Percentiles rank a stretch among this genome's conserved stretches.
phyloP scores from a whole-genome alignment of 1,284 basidiomycete species.

The Boletus semigastroideus region DNA sequence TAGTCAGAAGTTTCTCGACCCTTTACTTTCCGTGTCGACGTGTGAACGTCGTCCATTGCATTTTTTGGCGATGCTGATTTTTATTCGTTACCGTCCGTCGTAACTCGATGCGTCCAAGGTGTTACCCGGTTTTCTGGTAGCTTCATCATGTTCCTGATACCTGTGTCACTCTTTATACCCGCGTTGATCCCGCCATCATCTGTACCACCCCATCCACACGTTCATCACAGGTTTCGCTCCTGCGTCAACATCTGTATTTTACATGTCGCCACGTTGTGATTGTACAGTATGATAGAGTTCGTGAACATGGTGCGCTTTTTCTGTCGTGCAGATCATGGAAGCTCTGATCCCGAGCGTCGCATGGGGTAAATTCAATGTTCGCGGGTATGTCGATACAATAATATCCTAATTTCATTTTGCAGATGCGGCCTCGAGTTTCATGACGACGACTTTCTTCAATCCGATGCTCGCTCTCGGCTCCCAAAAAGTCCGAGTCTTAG shows the following conservation, averaged over 20 bases:
- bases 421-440: not conserved
- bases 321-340: not conserved
- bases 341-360: not conserved
- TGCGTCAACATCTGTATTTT: constrained; percentile 22
- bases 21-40: constrained; percentile 19
- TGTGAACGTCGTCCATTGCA: constrained; percentile 17
- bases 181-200: constrained; percentile 23
- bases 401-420: not conserved
- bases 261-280: constrained; percentile 5
- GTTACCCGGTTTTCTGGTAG: constrained; percentile 15
- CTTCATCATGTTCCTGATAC: constrained; percentile 30
- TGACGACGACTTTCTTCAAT: not conserved
- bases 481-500: too few species aligned
- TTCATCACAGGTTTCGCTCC: constrained; percentile 19
- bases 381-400: not conserved
- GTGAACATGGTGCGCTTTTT: not conserved
- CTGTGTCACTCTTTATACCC: constrained; percentile 33
- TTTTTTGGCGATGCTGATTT: constrained; percentile 26
- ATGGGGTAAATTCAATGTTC: not conserved
- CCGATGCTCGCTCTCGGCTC: not conserved
- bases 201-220: constrained; percentile 29
- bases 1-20: constrained; percentile 9
- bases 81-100: constrained; percentile 22
- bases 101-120: constrained; percentile 14
- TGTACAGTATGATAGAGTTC: constrained; percentile 25